Evolutionary conservation across 1,139 yeast species (phyloP).

Genomic region (Scheffersomyces parashehatae): DNA sequence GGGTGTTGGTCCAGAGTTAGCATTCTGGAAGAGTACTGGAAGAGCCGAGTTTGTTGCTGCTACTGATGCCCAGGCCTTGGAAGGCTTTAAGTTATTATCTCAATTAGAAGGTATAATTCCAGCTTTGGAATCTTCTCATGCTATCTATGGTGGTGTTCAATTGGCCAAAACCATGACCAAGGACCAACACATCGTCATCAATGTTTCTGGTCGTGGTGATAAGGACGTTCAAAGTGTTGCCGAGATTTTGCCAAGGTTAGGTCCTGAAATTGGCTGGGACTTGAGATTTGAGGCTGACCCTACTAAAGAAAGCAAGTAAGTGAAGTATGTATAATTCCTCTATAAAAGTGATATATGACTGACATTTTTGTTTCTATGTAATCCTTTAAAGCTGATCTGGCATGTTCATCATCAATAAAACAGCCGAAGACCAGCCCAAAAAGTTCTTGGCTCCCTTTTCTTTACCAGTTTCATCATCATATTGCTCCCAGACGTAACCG

Average conservation of each 20-base stretch:
- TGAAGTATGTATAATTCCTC: too few species aligned
- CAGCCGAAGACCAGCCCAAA: slow-evolving; percentile 91
- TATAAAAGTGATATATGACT: neutral
- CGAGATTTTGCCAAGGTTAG: slow-evolving; percentile 83
- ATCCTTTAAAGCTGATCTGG: slow-evolving; percentile 40
- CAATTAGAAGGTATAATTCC: slow-evolving; percentile 98
- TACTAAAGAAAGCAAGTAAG: slow-evolving; percentile 19
- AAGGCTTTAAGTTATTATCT: slow-evolving; percentile 84
- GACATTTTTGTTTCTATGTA: neutral
- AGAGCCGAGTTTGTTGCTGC: slow-evolving; percentile 91
- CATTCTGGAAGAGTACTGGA: slow-evolving; percentile 92
- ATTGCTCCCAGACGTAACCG: slow-evolving; percentile 91
- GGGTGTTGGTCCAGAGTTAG: slow-evolving; percentile 98
- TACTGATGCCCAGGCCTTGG: slow-evolving; percentile 88
- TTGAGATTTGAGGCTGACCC: slow-evolving; percentile 75
- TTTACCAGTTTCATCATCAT: slow-evolving; percentile 72
- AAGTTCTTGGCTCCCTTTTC: slow-evolving; percentile 87
- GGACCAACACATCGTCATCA: slow-evolving; percentile 81
- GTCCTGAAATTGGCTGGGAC: slow-evolving; percentile 94
- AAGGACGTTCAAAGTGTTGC: slow-evolving; percentile 98
- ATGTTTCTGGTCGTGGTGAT: slow-evolving; percentile 97
- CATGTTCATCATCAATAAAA: slow-evolving; percentile 79
- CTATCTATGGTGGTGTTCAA: slow-evolving; percentile 86
- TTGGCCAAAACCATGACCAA: slow-evolving; percentile 81
- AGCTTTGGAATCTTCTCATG: slow-evolving; percentile 96